Base-by-base conservation (phyloP, 2,329 filamentous ascomycete species). In the Teratosphaeria epicoccoides region DNA sequence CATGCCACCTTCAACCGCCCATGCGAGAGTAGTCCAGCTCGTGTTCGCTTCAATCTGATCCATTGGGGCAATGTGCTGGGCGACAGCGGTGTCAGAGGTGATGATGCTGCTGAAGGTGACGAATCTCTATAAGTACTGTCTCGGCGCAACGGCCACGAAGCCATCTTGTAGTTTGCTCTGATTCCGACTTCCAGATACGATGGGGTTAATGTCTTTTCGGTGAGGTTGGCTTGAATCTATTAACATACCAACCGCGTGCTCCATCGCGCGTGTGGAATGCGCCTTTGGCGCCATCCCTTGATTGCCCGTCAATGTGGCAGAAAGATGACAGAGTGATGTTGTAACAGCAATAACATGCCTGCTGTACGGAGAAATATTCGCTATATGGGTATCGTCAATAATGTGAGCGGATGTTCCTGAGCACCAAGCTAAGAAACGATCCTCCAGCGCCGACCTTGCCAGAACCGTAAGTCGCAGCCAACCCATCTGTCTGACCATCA, bases 51-150 rank as follows among this genome's bases (percentile, higher is more conserved):
- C 23, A 57, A 56, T 14, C 57, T 55, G 3, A 64, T 56, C 61
- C 62, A 65, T 61, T 59, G 60, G 43, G 62, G 61, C 43, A 63
- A 49, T n/a, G 55, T 45, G 47, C 45, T 56, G 2, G 61, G 61
- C 5, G 56, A 62, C 2, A 59, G 49, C 7, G 61, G 62, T 14
- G 59, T 55, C 7, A 55, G 44, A 23, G 62, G 61, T 3, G 58
- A 57, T 1, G 51, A 52, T 7, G 33, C 14, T 4, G 33, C 14
- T 4, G 33, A 40, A 4, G 59, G 62, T 2, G 62, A 59, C 3
- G 56, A 50, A 37, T 63, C 60, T 28, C 56, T 56, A 49, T 62
- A 62, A 2, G 58, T 22, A 22, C 49, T 46, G 1, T 51, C 55
- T 37, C 56, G 49, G 20, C 59, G 55, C 22, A 61, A 59, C 29